Evolutionary conservation across 768 basidiomycete genomes (phyloP), one percentile per base, ranked within the genome.

Genomic region (Phylloporus sp.): DNA sequence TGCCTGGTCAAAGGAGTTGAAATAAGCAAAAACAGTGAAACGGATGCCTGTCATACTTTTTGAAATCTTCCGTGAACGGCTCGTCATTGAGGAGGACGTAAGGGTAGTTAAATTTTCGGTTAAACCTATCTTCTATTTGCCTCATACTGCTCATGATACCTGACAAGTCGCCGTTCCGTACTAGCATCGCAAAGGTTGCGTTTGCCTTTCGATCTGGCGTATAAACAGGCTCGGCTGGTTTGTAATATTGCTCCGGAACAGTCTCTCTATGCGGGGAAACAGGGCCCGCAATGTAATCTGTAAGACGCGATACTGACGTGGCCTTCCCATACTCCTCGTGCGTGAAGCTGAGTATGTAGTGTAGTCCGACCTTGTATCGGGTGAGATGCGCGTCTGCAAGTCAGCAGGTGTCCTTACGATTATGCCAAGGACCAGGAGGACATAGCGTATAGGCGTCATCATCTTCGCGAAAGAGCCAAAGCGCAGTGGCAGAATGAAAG

Each of bases 31-130:
- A 27, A 15, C 5, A 24, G 45, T 20, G 11, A 11, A 27, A 4
- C 18, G 10, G 3, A 41, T 13, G 27, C 2, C 51, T 26, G 18
- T 62, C 77, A 58, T 62, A 82, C 80, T 72, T 71, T 63, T 85
- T 89, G 70, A 95, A 94, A 16, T 81, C 78, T 1, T 85, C 82
- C 13, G 78, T 73, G 68, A 95, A 95, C 0, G 81, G 80, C 55
- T 81, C 80, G 44, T 97, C 93, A 65, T 95, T 95, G 53, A 97
- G 73, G 70, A 97, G 88, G 23, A 92, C 85, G 68, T 89, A 97
- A 5, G 91, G 90, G 62, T 97, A 95, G 20, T 79, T 76, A 59
- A 81, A 88, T 54, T 76, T 79, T 39, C 75, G 72, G 70, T 97
- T 97, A 73, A 97, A 97, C 35, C 87, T 75, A 63, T 91, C 86